phyloP scores from a whole-genome alignment of 83 land plant species.

The Picea engelmannii region DNA sequence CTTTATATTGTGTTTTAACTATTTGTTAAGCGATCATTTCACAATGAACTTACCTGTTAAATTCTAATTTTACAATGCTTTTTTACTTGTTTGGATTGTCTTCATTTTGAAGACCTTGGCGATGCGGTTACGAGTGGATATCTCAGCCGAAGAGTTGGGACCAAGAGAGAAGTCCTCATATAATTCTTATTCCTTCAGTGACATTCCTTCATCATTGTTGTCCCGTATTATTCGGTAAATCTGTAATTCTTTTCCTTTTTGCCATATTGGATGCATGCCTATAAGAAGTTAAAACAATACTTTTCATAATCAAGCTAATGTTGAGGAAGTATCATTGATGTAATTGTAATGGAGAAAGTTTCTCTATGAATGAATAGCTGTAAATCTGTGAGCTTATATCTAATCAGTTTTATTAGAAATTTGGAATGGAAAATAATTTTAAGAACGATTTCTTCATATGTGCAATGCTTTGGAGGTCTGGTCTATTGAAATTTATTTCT shows the following conservation, averaged over 20 bases:
- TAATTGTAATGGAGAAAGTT: not conserved
- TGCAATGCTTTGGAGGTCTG: too few relatives aligned
- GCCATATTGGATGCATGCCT: not conserved
- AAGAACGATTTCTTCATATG: not conserved
- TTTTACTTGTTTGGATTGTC: not conserved
- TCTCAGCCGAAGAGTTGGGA: slow-evolving; percentile 58
- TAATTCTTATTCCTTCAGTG: slow-evolving; percentile 41
- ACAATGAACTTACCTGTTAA: not conserved
- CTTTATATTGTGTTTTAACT: not conserved
- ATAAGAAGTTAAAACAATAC: not conserved
- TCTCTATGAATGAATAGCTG: not conserved
- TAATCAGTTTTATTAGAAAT: not conserved
- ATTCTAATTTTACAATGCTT: not conserved
- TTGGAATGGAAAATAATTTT: slow-evolving; percentile 4
- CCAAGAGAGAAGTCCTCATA: slow-evolving; percentile 55
- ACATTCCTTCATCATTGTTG: slow-evolving; percentile 37
- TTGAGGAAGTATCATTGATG: not conserved
- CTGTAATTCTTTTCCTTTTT: not conserved
- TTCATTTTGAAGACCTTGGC: slow-evolving; percentile 19
- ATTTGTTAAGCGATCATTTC: not conserved
- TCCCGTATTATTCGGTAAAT: slow-evolving; percentile 54
- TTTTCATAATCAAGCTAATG: not conserved
- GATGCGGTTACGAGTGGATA: slow-evolving; percentile 41
- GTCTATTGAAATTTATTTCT: too few relatives aligned
- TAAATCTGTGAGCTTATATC: not conserved